Evolutionary conservation across 2,329 filamentous ascomycete genomes (phyloP).

Genomic region (Chalaropsis ovoidea): DNA sequence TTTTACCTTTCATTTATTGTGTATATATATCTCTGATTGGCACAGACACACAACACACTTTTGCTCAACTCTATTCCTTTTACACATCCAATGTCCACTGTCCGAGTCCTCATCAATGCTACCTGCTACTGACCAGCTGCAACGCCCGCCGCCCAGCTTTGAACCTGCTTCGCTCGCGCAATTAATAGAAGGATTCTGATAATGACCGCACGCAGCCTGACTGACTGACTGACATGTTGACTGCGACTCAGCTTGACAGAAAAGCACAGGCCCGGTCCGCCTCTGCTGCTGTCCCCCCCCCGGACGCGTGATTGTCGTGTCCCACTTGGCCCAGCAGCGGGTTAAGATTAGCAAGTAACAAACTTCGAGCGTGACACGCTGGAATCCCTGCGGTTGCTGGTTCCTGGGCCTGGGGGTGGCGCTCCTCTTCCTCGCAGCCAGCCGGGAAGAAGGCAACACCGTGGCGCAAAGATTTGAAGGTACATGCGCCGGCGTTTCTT

Average conservation of each 20-base stretch:
- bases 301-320: no score
- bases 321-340: background rate
- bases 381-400: background rate
- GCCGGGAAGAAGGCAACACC: background rate
- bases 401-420: background rate
- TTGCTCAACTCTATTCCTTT: background rate
- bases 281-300: background rate
- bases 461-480: background rate
- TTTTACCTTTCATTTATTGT: background rate
- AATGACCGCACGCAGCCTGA: background rate
- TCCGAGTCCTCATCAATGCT: background rate
- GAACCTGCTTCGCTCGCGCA: background rate
- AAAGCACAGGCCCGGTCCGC: slow-evolving; percentile 12
- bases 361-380: background rate
- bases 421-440: background rate
- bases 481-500: background rate
- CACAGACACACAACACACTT: background rate
- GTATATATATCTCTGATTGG: background rate
- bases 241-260: slow-evolving; percentile 2
- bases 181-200: slow-evolving; percentile 2
- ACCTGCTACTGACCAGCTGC: background rate
- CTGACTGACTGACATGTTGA: background rate
- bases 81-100: background rate
- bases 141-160: background rate
- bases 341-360: slow-evolving; percentile 4